Evolutionary conservation across 768 basidiomycete genomes (phyloP), one percentile per base, ranked within the genome.

Genomic region (Rhizopogon rudus): DNA sequence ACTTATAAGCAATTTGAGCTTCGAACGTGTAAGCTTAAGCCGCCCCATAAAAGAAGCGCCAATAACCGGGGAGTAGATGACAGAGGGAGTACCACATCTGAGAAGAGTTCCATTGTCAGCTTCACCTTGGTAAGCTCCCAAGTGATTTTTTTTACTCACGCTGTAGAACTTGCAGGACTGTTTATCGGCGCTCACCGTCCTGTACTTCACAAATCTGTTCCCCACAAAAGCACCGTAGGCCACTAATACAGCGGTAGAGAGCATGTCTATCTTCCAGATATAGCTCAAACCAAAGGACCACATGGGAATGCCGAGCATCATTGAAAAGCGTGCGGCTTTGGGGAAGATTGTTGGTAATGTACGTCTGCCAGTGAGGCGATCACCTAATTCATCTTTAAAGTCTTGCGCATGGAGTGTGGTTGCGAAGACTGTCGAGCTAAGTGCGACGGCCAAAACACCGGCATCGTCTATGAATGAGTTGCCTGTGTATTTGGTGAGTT

Each of bases 341-440:
- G 80, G 80, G 35, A 73, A 71, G 33, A 71, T 69, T 51, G 81
- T 76, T 1, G 79, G 79, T 22, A 81, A 60, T 0, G 79, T 81
- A 1, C 65, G 20, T 4, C 79, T 69, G 1, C 75, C 75, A 0
- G 66, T 65, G n/a, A 66, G 48, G 5, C 61, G 60, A 48, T 80
- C 80, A 0, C 79, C 79, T n/a, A 67, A 65, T 13, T 72, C 60
- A 52, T 81, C 80, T 29, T 74, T 68, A 55, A 76, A 81, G 54
- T 81, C 80, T 61, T 79, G 76, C 2, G 76, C 72, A 20, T 80
- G 78, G 10, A 79, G 74, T 3, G 78, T 80, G 0, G 78, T 77
- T 2, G 73, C 61, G 37, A 79, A 70, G 14, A 78, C 71, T 0
- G 67, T 66, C 7, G 71, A 65, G 25, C 73, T 76, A 45, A 75